Percentiles rank a stretch among this genome's conserved stretches.
Evolutionary conservation across 768 basidiomycete genomes (phyloP).

Genomic region (Calocybe cyanea): DNA sequence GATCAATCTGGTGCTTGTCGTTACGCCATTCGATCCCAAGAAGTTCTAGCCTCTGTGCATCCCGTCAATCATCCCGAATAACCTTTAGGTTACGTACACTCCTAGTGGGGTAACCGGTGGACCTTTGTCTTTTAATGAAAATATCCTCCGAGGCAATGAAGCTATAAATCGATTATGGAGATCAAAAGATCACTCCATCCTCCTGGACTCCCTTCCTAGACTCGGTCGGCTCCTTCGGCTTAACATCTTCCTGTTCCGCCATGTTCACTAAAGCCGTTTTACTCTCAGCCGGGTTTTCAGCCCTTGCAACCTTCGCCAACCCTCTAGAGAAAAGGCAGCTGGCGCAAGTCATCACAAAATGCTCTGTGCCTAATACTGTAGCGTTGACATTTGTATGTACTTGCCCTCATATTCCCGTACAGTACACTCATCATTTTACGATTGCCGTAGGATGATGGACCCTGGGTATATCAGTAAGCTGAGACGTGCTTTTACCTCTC

Average conservation of each 20-base stretch:
- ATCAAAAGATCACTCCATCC: constrained; percentile 3
- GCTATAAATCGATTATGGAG: too few species aligned
- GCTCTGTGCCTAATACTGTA: constrained; percentile 19
- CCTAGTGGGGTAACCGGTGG: too few species aligned
- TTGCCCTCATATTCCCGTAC: too few species aligned
- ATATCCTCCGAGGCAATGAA: too few species aligned
- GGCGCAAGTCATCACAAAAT: constrained; percentile 21
- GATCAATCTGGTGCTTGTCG: too few species aligned
- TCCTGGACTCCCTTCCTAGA: constrained; percentile 5
- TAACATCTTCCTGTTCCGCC: neutral
- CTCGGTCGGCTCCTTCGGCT: constrained; percentile 2
- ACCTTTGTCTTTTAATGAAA: too few species aligned
- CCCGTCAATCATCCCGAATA: too few species aligned
- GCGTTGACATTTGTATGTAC: constrained; percentile 24
- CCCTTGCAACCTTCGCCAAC: constrained; percentile 7
- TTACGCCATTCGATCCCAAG: too few species aligned
- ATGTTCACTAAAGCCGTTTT: constrained; percentile 14
- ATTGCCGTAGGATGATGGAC: constrained; percentile 19
- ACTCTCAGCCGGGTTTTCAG: constrained; percentile 8
- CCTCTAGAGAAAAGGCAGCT: constrained; percentile 13
- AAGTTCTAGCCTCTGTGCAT: too few species aligned
- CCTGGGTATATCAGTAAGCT: constrained; percentile 19
- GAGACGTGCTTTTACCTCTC: neutral
- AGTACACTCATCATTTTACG: neutral
- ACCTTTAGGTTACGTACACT: too few species aligned